phyloP scores from a whole-genome alignment of 1,139 yeast genomes.

The Scheffersomyces segobiensis region DNA sequence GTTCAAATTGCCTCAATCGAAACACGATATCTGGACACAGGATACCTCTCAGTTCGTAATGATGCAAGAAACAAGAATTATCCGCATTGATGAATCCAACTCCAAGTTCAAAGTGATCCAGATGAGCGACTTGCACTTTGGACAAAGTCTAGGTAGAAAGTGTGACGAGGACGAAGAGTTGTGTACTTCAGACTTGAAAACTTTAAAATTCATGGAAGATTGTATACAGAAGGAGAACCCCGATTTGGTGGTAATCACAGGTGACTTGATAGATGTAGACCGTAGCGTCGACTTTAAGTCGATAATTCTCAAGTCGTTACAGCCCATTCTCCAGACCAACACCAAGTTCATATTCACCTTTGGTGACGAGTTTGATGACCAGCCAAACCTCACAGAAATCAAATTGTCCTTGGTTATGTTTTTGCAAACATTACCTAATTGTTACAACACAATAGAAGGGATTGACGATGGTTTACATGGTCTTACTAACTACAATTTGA shows the following conservation, averaged over 20 bases:
- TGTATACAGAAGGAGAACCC: conserved; percentile 32
- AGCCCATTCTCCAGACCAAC: conserved; percentile 31
- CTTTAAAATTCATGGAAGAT: conserved; percentile 29
- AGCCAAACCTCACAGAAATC: conserved; percentile 3
- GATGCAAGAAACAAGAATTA: conserved; percentile 3
- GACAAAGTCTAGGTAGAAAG: conserved; percentile 25
- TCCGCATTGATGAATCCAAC: conserved; percentile 2
- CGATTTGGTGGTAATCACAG: conserved; percentile 41
- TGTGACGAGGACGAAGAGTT: conserved; percentile 11
- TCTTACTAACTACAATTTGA: conserved; percentile 36
- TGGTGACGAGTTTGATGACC: conserved; percentile 31
- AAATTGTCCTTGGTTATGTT: conserved; percentile 14
- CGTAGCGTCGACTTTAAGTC: conserved; percentile 30
- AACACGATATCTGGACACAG: background rate
- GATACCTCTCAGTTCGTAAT: background rate
- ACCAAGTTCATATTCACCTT: conserved; percentile 41
- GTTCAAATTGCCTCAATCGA: conserved; percentile 3
- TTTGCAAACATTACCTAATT: conserved; percentile 38
- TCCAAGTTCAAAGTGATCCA: conserved; percentile 35
- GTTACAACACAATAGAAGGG: conserved; percentile 28
- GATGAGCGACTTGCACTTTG: conserved; percentile 43
- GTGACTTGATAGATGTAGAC: conserved; percentile 36
- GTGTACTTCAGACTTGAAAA: conserved; percentile 30
- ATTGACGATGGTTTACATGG: conserved; percentile 29
- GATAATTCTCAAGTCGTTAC: conserved; percentile 36